Base-by-base conservation (phyloP, 2,329 filamentous ascomycete genomes). In the Microcyclospora pomicola region DNA sequence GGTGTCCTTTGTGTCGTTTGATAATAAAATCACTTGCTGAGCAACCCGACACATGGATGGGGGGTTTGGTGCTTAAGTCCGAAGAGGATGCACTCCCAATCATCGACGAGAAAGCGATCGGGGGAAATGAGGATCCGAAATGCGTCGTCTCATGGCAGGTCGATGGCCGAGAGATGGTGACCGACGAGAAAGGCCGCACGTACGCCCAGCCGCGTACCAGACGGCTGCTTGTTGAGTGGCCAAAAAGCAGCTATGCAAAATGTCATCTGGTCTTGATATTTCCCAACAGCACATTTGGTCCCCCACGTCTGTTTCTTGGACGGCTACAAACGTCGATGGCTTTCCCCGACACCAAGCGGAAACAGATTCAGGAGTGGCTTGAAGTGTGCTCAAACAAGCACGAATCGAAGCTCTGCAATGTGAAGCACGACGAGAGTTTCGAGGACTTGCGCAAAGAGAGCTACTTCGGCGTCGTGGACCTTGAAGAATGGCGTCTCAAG, bases 341-440 rank as follows among this genome's bases (percentile, higher is more conserved):
- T 14, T 24, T 24, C 19, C 19, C 19, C 19, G 36, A 16, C 11
- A 16, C 16, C 15, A 32, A 10, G 36, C 16, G 14, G 12, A n/a
- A 27, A 13, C 16, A 27, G 7, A 34, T 39, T 12, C 24, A 39
- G 30, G 19, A 31, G n/a, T 38, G 36, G 36, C 30, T 38, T n/a
- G 15, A 33, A 15, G 9, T 33, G 7, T 38, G 36, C 16, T 34
- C 13, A 3, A 31, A 7, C 15, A n/a, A 33, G 13, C 36, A 39
- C 24, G 32, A 24, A 32, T 24, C 13, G 10, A 13, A 27, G 14
- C 33, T 35, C 6, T 28, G 16, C 15, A 16, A 15, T 27, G 19
- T 35, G 15, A 5, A 35, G 6, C n/a, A 27, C 11, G 27, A n/a
- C 10, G 5, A 19, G 10, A 15, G 11, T 10, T 10, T 14, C 19